phyloP scores from a whole-genome alignment of 2,329 filamentous ascomycete genomes.

The Fusarium begoniae region DNA sequence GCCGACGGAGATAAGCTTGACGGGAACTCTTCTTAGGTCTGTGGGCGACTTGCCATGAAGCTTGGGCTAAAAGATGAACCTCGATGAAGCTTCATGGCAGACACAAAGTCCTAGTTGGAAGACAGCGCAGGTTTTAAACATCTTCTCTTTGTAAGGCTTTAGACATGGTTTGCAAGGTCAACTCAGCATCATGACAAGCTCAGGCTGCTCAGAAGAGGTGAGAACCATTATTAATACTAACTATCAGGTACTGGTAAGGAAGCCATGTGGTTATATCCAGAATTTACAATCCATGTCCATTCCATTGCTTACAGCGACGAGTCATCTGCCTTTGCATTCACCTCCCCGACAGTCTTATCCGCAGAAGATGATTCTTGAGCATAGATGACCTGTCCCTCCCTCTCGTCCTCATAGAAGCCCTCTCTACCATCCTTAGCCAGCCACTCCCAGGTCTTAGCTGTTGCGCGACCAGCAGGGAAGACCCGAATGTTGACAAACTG shows the following conservation, averaged over 20 bases:
- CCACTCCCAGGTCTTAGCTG: background rate
- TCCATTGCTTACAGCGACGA: background rate
- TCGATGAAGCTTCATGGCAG: background rate
- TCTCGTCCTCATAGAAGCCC: background rate
- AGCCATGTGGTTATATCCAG: fast-evolving
- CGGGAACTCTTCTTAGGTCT: background rate
- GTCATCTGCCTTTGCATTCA: background rate
- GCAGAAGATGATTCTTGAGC: background rate
- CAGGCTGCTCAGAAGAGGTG: background rate
- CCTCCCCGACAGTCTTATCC: background rate
- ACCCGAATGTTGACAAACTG: background rate
- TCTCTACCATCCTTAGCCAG: background rate
- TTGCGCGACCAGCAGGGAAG: background rate
- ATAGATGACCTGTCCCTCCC: background rate
- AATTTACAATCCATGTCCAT: background rate
- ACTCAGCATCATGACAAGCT: background rate
- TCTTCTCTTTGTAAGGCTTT: background rate
- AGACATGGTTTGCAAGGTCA: background rate
- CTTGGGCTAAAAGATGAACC: background rate
- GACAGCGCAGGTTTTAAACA: background rate
- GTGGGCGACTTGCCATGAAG: background rate
- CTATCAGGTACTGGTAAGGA: background rate
- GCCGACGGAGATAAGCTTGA: background rate
- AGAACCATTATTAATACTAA: background rate
- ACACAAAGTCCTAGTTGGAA: fast-evolving